Conservation (phyloP, 257 asterid species). For the Verbena officinalis region DNA sequence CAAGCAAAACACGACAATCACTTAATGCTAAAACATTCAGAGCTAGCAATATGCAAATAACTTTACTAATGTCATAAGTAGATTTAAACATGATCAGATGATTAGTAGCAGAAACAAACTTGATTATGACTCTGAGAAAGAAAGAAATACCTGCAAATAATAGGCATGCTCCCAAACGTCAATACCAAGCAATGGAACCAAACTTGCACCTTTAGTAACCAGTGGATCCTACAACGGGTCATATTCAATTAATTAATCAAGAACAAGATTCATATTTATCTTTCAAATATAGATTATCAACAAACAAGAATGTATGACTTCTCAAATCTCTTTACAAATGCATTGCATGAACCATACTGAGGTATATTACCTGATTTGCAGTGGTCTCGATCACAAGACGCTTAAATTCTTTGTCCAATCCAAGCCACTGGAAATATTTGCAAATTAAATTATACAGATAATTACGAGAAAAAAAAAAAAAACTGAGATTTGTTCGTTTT, state of each 20-base stretch:
- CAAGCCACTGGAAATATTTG: slow-evolving; percentile 67
- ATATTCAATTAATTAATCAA: too few relatives aligned
- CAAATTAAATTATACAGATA: too few relatives aligned
- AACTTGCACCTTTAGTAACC: slow-evolving; percentile 66
- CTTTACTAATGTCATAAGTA: too few relatives aligned
- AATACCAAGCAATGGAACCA: slow-evolving; percentile 77
- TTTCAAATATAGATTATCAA: neutral
- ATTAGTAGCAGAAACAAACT: neutral
- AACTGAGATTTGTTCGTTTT: too few relatives aligned
- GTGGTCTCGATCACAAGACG: slow-evolving; percentile 78
- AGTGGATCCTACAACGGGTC: slow-evolving; percentile 66
- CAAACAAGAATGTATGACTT: neutral
- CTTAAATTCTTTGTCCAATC: slow-evolving; percentile 71
- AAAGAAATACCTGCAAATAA: slow-evolving; percentile 64
- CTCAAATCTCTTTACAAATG: slow-evolving; percentile 6
- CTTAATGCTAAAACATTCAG: too few relatives aligned
- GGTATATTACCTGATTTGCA: slow-evolving; percentile 79
- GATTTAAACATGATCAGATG: too few relatives aligned
- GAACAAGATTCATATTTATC: slow-evolving; percentile 8
- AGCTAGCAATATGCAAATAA: too few relatives aligned
- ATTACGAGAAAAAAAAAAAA: slow-evolving; percentile 15
- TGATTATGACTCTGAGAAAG: neutral
- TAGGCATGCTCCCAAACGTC: slow-evolving; percentile 93
- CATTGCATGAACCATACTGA: slow-evolving; percentile 8
- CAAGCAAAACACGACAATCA: neutral